Base-by-base conservation (phyloP, 139 green algal species). In the Nannochloris sp. region DNA sequence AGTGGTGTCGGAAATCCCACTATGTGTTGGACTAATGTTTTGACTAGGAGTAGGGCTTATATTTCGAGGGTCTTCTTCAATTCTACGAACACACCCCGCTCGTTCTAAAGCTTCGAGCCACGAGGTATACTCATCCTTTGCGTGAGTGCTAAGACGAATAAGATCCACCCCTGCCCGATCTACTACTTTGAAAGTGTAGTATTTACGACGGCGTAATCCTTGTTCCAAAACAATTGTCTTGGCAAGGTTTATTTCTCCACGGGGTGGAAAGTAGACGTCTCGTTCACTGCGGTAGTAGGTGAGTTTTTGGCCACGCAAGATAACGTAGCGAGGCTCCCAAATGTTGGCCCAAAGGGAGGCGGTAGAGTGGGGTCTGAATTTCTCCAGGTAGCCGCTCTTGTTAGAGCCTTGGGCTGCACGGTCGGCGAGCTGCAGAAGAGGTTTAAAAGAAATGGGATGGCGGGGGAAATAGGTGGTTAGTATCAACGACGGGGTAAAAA, bases 81-180 rank as follows among this genome's bases (percentile, higher is more conserved):
- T 61, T 39, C 64, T 57, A 30, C 33, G 14, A 13, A 61, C 58
- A 38, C 67, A 84, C 6, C 68, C 80, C 3, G 61, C 74, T 24
- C 39, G 47, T 57, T 85, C 68, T 68, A 89, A 66, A 23, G 68
- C 71, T 39, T 80, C 70, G 30, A 89, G 32, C 83, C 83, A 90
- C 2, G 45, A 25, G 25, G 75, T 61, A 19, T 64, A 74, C 2
- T 62, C 59, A 1, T 56, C 54, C 15, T 70, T 44, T 30, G 45
- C 67, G 13, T 76, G 68, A 4, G 69, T 77, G 38, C 54, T 70
- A 53, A 87, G 68, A n/a, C 82, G 71, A 6, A 83, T 64, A 1
- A 85, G 55, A 57, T 59, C 70, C 32, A 74, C 48, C 14, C 76
- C 46, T 19, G 42, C 51, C 15, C 48, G 31, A 36, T 77, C 72